Conservation (phyloP, 805 yeast genomes). For the Nakazawaea wickerhamii region DNA sequence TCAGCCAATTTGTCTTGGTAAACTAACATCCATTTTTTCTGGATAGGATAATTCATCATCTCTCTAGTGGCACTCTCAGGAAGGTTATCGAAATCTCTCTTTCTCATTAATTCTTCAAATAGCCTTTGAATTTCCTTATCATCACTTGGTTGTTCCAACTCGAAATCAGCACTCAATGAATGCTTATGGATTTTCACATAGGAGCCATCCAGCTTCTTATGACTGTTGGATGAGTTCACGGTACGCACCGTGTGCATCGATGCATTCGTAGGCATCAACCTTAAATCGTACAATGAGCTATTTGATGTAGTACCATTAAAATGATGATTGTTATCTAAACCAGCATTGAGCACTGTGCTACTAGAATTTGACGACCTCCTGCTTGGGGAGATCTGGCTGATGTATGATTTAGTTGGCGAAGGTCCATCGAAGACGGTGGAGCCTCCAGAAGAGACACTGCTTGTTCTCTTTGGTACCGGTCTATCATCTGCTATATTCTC, state of each 20-base stretch:
- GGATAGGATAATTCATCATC: conserved; percentile 66
- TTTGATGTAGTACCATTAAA: conserved; percentile 6
- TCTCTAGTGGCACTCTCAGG: conserved; percentile 70
- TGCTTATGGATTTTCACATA: conserved; percentile 29
- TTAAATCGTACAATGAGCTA: conserved; percentile 8
- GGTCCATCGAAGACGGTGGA: conserved; percentile 2
- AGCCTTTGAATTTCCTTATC: conserved; percentile 62
- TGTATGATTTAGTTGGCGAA: conserved; percentile 10
- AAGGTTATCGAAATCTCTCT: conserved; percentile 63
- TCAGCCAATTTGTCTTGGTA: conserved; percentile 83
- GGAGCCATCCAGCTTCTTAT: conserved; percentile 11
- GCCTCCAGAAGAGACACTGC: conserved; percentile 10
- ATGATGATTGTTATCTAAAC: conserved; percentile 9
- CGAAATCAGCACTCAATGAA: conserved; percentile 33
- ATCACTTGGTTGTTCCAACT: conserved; percentile 63
- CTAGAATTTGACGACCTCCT: conserved; percentile 2
- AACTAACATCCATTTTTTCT: conserved; percentile 88
- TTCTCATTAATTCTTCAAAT: conserved; percentile 77
- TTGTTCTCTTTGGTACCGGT: conserved; percentile 1
- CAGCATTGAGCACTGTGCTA: not conserved
- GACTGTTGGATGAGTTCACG: conserved; percentile 10
- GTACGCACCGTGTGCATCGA: conserved; percentile 21
- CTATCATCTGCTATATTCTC: conserved; percentile 2
- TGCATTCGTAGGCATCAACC: conserved; percentile 11
- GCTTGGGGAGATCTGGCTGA: conserved; percentile 1